These are phyloP conservation scores for Rhodamnia argentea DNA, from an alignment of 345 rosid species.

Conservation along the genomic window DNA sequence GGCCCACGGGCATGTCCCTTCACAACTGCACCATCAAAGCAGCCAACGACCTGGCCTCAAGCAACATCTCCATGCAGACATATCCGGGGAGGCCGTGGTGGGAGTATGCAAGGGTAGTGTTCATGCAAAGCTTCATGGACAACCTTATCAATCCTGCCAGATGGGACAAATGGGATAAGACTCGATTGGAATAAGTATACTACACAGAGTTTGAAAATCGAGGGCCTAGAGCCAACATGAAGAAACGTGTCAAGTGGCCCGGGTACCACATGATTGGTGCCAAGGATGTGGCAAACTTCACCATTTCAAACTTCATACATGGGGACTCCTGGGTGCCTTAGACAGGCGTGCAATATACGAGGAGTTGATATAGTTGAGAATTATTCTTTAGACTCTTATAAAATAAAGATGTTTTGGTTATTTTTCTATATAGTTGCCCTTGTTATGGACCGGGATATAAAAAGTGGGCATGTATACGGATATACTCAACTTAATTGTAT, in stretches of 20 bases:
- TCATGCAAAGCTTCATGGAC: slow-evolving; percentile 49
- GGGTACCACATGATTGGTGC: slow-evolving; percentile 28
- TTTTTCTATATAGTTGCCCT: no score
- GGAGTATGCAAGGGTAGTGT: slow-evolving; percentile 62
- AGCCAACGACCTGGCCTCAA: slow-evolving; percentile 51
- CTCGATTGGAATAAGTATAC: slow-evolving; percentile 50
- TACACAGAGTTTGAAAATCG: slow-evolving; percentile 62
- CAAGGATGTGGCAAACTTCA: slow-evolving; percentile 55
- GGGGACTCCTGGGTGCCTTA: slow-evolving; percentile 61
- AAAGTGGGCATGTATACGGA: no score
- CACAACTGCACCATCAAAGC: slow-evolving; percentile 49
- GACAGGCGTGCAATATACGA: slow-evolving; percentile 47
- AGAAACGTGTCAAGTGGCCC: slow-evolving; percentile 50
- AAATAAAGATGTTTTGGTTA: no score
- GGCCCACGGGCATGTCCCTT: slow-evolving; percentile 60
- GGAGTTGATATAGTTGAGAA: slow-evolving; percentile 9
- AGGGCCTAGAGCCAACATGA: slow-evolving; percentile 54
- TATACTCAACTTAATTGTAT: no score
- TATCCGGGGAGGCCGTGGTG: slow-evolving; percentile 91
- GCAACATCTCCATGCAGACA: slow-evolving; percentile 26
- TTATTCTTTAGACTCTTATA: no score
- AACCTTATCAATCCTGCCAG: slow-evolving; percentile 52
- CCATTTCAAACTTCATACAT: slow-evolving; percentile 41
- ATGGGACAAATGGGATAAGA: slow-evolving; percentile 53
- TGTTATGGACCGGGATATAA: no score